A percentile compares a stretch with the other conserved stretches of the same genome.
These are phyloP conservation scores for Backusella parvicylindrica DNA, from an alignment of 192 early-diverging fungal species.

Conservation along the genomic window DNA sequence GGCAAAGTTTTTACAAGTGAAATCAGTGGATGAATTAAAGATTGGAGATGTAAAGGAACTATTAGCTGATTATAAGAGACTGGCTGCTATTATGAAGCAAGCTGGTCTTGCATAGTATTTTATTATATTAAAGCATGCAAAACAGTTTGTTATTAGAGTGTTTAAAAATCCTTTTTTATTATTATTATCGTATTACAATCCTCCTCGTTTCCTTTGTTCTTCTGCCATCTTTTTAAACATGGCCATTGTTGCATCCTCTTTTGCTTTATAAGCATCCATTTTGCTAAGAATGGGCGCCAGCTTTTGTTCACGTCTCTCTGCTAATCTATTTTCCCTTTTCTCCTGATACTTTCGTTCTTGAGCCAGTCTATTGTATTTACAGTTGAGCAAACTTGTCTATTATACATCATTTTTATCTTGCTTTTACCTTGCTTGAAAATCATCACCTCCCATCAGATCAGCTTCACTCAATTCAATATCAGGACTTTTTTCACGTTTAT, in stretches of 20 bases:
- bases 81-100: conserved; percentile 36
- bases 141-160: not conserved
- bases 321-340: conserved; percentile 32
- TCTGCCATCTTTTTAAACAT: conserved; percentile 70
- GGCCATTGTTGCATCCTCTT: conserved; percentile 70
- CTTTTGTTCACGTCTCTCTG: conserved; percentile 23
- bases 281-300: conserved; percentile 39
- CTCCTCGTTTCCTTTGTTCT: conserved; percentile 37
- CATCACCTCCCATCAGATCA: conserved; percentile 62
- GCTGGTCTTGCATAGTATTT: conserved; percentile 2
- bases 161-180: not conserved
- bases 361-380: conserved; percentile 33
- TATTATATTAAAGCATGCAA: not conserved
- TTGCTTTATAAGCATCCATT: conserved; percentile 51
- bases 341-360: conserved; percentile 37
- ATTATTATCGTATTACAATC: not conserved
- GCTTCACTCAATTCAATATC: conserved; percentile 61
- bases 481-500: conserved; percentile 56
- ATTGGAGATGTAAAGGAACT: conserved; percentile 33
- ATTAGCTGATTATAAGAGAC: conserved; percentile 35
- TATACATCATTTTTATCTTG: not conserved
- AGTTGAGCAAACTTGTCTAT: not conserved
- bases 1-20: conserved; percentile 21
- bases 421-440: conserved; percentile 38
- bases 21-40: conserved; percentile 26